Percentiles rank a stretch among this genome's conserved stretches.
phyloP scores from a whole-genome alignment of 2,329 filamentous ascomycete genomes.

The Hortaea sp. region DNA sequence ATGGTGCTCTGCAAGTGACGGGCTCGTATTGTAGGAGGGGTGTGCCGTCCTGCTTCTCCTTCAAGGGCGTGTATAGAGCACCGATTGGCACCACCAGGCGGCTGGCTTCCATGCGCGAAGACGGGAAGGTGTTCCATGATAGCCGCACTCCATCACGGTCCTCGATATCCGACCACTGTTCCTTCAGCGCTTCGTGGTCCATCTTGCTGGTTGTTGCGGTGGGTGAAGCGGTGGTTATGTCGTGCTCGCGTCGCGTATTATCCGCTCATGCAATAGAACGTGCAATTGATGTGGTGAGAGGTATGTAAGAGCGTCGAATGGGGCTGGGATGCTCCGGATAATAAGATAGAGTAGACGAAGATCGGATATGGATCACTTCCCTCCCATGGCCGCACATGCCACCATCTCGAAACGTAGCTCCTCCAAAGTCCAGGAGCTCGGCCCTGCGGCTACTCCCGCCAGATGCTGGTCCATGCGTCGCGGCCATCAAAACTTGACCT shows the following conservation, averaged over 20 bases:
- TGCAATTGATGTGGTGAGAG: too few species aligned
- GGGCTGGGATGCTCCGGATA: too few species aligned
- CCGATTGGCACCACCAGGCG: slow-evolving; percentile 67
- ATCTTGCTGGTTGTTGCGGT: slow-evolving; percentile 39
- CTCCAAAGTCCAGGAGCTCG: slow-evolving; percentile 1
- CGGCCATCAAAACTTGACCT: slow-evolving; percentile 1
- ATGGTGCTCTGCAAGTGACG: slow-evolving; percentile 91
- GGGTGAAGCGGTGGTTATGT: background rate
- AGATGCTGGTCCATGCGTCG: slow-evolving; percentile 18
- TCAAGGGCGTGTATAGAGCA: slow-evolving; percentile 87
- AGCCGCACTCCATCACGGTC: slow-evolving; percentile 91
- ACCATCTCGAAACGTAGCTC: slow-evolving; percentile 11
- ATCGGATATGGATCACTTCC: background rate
- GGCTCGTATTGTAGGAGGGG: slow-evolving; percentile 91
- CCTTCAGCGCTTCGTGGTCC: slow-evolving; percentile 90
- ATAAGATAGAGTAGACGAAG: too few species aligned
- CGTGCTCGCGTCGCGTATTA: background rate
- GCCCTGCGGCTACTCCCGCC: background rate
- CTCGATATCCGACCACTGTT: slow-evolving; percentile 93
- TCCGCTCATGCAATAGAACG: background rate
- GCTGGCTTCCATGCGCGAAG: slow-evolving; percentile 71
- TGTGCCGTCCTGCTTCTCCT: slow-evolving; percentile 76
- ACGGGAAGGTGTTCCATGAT: slow-evolving; percentile 98
- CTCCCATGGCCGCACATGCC: background rate
- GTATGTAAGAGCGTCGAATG: too few species aligned